These are phyloP conservation scores for Iberis pinnata DNA, from an alignment of 345 rosid genomes.

Conservation along the genomic window DNA sequence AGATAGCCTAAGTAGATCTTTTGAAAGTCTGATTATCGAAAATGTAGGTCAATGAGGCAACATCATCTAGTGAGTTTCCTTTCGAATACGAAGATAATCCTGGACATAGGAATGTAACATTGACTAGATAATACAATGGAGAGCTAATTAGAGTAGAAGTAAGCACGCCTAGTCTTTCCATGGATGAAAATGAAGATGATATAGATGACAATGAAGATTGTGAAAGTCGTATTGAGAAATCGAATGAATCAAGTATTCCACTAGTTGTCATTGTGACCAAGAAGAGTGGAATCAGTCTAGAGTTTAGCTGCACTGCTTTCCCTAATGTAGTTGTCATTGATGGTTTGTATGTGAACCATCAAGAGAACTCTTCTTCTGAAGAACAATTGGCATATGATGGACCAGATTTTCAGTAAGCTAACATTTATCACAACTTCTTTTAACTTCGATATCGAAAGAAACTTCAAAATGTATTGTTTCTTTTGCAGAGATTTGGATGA, in stretches of 20 bases:
- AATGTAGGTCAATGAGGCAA: not conserved
- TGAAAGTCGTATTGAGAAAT: conserved; percentile 34
- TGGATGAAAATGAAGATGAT: conserved; percentile 39
- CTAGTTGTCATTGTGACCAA: conserved; percentile 57
- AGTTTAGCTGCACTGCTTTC: conserved; percentile 62
- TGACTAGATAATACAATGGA: conserved; percentile 63
- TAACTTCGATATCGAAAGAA: not conserved
- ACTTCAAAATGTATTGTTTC: not conserved
- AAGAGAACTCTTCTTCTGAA: conserved; percentile 36
- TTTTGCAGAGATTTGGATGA: conserved; percentile 75
- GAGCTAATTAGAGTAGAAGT: conserved; percentile 63
- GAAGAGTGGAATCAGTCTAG: conserved; percentile 50
- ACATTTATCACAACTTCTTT: not conserved
- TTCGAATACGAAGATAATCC: conserved; percentile 61
- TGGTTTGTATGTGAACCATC: conserved; percentile 41
- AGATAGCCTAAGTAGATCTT: not conserved
- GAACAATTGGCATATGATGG: conserved; percentile 62
- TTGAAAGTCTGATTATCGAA: not conserved
- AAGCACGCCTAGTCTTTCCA: conserved; percentile 68
- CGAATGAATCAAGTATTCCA: conserved; percentile 44
- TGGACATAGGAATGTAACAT: conserved; percentile 50
- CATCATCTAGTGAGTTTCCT: conserved; percentile 48
- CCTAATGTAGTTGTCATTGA: conserved; percentile 57
- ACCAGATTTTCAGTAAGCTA: conserved; percentile 74
- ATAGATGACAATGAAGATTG: conserved; percentile 25